A percentile compares a stretch with the other conserved stretches of the same genome.
Conservation (phyloP, 257 asterid species). For the Capsicum pubescens region DNA sequence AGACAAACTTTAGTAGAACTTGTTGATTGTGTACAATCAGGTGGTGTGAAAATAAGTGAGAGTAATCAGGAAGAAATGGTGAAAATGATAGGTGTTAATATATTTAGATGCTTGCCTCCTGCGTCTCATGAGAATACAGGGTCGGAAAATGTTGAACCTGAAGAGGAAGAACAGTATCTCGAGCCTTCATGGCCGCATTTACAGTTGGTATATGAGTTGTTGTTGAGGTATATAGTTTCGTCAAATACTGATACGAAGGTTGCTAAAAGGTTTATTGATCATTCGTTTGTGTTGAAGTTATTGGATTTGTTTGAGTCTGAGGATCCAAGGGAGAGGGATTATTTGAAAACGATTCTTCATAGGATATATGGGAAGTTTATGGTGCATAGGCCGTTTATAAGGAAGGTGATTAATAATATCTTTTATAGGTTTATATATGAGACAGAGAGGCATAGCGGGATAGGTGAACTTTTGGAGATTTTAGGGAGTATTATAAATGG, state of each 20-base stretch:
- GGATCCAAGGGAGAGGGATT: constrained; percentile 88
- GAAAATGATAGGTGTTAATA: constrained; percentile 67
- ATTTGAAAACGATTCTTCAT: constrained; percentile 81
- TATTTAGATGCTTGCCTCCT: constrained; percentile 75
- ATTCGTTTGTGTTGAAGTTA: constrained; percentile 67
- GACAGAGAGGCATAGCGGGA: constrained; percentile 76
- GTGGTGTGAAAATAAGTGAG: constrained; percentile 59
- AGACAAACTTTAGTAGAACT: constrained; percentile 68
- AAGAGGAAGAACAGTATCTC: constrained; percentile 71
- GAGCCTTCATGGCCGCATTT: constrained; percentile 88
- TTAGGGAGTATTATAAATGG: constrained; percentile 91
- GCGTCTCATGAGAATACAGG: constrained; percentile 64
- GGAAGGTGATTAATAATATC: constrained; percentile 79
- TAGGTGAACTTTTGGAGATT: constrained; percentile 87
- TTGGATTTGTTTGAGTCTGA: constrained; percentile 83
- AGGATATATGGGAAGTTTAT: constrained; percentile 86
- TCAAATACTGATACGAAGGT: constrained; percentile 69
- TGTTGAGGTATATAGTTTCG: constrained; percentile 71
- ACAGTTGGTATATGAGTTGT: constrained; percentile 71
- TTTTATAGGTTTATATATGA: constrained; percentile 79
- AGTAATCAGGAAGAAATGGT: constrained; percentile 73
- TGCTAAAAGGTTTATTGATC: constrained; percentile 77
- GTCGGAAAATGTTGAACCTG: constrained; percentile 58
- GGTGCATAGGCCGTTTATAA: constrained; percentile 90
- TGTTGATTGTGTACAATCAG: constrained; percentile 71